Percentiles rank a stretch among this genome's conserved stretches.
phyloP scores from a whole-genome alignment of 164 flowering plant genomes.

The Magnolia kwangsiensis region DNA sequence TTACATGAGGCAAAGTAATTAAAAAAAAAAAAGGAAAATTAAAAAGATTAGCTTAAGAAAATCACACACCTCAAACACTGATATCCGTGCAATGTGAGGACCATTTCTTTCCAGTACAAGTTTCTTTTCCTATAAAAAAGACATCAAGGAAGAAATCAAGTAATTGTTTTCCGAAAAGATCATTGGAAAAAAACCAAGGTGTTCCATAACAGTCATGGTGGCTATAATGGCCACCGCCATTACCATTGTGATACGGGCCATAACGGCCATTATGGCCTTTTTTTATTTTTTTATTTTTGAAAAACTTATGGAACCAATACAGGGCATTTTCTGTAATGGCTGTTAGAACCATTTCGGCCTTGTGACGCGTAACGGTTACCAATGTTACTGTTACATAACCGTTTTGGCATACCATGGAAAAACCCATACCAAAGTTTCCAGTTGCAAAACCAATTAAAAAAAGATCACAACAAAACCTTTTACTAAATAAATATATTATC shows the following conservation, averaged over 20 bases:
- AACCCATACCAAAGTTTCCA: not conserved
- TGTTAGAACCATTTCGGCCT: too few relatives aligned
- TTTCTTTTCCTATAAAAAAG: conserved; percentile 64
- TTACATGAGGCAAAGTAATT: not conserved
- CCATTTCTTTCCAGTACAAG: conserved; percentile 83
- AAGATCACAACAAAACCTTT: not conserved
- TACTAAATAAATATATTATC: not conserved
- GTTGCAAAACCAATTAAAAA: not conserved
- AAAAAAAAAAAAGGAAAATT: not conserved
- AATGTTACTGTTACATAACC: too few relatives aligned
- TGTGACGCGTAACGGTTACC: too few relatives aligned
- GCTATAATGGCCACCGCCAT: too few relatives aligned
- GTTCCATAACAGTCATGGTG: too few relatives aligned
- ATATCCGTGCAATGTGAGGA: conserved; percentile 74
- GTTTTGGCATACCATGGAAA: too few relatives aligned
- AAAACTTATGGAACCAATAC: too few relatives aligned
- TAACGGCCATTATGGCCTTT: too few relatives aligned
- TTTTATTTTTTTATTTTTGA: too few relatives aligned
- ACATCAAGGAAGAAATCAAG: not conserved
- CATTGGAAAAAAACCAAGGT: not conserved
- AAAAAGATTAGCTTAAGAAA: not conserved
- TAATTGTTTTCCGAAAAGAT: not conserved
- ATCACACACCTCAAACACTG: conserved; percentile 75
- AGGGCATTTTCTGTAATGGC: too few relatives aligned
- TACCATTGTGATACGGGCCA: too few relatives aligned